Evolutionary conservation across 2,329 filamentous ascomycete species (phyloP), one percentile per base, ranked within the genome.

Genomic region (Rhinocladiella mackenziei): DNA sequence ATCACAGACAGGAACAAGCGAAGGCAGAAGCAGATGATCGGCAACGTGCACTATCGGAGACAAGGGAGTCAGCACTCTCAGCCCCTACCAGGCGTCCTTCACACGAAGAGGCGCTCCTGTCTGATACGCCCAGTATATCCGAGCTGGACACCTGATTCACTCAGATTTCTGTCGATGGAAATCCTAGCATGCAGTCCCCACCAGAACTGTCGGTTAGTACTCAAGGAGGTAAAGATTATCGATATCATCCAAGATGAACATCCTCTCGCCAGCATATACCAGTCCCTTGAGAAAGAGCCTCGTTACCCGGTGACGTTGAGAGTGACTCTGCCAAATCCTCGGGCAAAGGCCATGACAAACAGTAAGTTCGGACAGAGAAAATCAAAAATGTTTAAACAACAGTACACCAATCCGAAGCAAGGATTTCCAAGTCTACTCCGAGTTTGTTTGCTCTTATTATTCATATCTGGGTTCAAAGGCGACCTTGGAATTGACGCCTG

Each of bases 211-310:
- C 17, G 4, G 18, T 49, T 18, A 28, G 26, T 19, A 49, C 37
- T 13, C 41, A 32, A 17, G 28, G 3, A 14, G 18, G 5, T 41
- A 38, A 25, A 29, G 37, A 25, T 23, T 8, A 8, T 46, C 43
- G 23, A 22, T 5, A 15, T 42, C 33, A n/a, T 30, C 37, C 26
- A 32, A 19, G 26, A 31, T 28, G 4, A 29, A 23, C 13, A 9
- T 14, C 5, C 6, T 20, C 18, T 49, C 46, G 1, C 41, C 46
- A 14, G 29, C 20, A 11, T 23, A 20, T 4, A 26, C 42, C 5
- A 50, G 47, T 37, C 47, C 42, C 4, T 29, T 50, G 11, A 45
- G 43, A 23, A 31, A 45, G 3, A 29, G 19, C 34, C 1, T 45
- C 33, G 2, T 30, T 43, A 13, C 42, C 47, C 4, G 31, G 35